Conservation (phyloP, 352 stramenopile species). For the Phytophthora sp. region DNA sequence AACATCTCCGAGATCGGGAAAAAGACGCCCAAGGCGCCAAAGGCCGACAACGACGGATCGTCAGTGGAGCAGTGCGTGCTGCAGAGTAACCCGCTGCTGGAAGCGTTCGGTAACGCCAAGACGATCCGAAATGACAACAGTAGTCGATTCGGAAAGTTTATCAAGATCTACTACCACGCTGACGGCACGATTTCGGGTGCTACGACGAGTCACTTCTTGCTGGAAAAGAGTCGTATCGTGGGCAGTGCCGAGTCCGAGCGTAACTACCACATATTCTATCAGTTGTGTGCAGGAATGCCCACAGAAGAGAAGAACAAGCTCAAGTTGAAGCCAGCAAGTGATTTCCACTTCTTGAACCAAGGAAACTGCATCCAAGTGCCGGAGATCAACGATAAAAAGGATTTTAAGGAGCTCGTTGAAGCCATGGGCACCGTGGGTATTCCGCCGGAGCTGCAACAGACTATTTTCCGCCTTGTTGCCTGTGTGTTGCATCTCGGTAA, state of each 20-base stretch:
- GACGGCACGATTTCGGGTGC: constrained; percentile 92
- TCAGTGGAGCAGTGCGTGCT: constrained; percentile 92
- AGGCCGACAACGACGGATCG: constrained; percentile 60
- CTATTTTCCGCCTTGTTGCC: constrained; percentile 96
- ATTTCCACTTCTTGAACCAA: constrained; percentile 95
- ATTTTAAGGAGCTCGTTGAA: constrained; percentile 93
- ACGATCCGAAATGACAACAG: constrained; percentile 97
- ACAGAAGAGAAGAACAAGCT: constrained; percentile 72
- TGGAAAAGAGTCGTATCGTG: constrained; percentile 98
- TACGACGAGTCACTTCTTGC: constrained; percentile 96
- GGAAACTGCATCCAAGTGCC: constrained; percentile 92
- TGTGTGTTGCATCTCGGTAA: constrained; percentile 98
- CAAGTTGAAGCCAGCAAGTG: constrained; percentile 85
- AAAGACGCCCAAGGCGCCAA: constrained; percentile 68
- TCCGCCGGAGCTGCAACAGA: constrained; percentile 87
- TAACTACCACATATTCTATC: constrained; percentile 99
- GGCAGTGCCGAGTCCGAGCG: constrained; percentile 93
- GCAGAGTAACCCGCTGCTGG: constrained; percentile 92
- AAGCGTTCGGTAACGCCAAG: constrained; percentile 94
- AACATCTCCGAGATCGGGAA: constrained; percentile 92
- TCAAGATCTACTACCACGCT: constrained; percentile 94
- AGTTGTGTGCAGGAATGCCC: constrained; percentile 90
- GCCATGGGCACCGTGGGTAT: constrained; percentile 94
- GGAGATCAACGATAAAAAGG: constrained; percentile 95
- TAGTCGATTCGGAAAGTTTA: constrained; percentile 96